phyloP scores from a whole-genome alignment of 202 grass and related monocot species.

The Elaeis oleifera region DNA sequence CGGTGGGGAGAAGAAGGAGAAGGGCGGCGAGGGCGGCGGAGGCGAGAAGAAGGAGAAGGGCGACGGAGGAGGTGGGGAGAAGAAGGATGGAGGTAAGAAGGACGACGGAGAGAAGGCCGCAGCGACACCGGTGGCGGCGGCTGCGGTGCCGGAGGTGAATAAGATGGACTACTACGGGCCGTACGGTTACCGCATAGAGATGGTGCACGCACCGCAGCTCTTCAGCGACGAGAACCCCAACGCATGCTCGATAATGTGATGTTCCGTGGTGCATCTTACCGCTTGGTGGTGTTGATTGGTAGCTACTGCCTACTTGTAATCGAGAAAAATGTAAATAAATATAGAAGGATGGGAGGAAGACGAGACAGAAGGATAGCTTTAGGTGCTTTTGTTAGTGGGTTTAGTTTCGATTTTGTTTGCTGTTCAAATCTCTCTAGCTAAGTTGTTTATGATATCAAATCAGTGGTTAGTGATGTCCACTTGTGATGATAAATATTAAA shows the following conservation, averaged over 20 bases:
- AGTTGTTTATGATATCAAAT: too few relatives aligned
- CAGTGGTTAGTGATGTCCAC: too few relatives aligned
- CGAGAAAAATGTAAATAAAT: too few relatives aligned
- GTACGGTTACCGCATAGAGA: conserved; percentile 39
- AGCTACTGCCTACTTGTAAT: too few relatives aligned
- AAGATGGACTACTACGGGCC: conserved; percentile 32
- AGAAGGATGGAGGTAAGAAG: conserved; percentile 24
- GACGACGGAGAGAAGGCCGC: conserved; percentile 22
- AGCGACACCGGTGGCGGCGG: conserved; percentile 30
- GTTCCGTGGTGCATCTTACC: too few relatives aligned
- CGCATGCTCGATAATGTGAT: conserved; percentile 78
- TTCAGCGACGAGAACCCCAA: conserved; percentile 99
- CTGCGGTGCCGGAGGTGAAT: conserved; percentile 21
- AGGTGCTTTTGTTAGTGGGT: too few relatives aligned
- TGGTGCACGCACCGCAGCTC: conserved; percentile 58
- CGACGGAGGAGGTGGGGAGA: not conserved
- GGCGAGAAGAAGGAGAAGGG: conserved; percentile 8
- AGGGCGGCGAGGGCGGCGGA: not conserved
- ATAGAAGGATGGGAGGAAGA: too few relatives aligned
- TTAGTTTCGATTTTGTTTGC: too few relatives aligned
- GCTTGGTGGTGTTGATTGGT: too few relatives aligned
- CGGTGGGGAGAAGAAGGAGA: not conserved
- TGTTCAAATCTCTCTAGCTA: too few relatives aligned
- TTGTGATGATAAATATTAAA: too few relatives aligned
- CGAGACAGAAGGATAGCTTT: too few relatives aligned